Conservation (phyloP, 2,329 filamentous ascomycete genomes). For the Alternaria tenuissima region DNA sequence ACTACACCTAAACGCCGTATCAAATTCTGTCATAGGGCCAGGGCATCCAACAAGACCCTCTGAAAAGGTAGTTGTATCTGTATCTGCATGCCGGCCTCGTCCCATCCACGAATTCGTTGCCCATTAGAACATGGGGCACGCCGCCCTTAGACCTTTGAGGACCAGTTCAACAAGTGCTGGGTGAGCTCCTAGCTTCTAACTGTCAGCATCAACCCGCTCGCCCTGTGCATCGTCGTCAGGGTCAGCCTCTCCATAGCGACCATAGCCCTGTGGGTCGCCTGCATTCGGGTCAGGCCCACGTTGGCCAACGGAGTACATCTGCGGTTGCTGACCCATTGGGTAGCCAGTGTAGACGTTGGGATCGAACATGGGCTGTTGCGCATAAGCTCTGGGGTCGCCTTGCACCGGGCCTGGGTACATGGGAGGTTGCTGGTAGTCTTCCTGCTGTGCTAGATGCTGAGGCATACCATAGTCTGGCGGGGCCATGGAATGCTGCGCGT, state of each 20-base stretch:
- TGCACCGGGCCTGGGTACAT: conserved; percentile 87
- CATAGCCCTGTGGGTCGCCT: conserved; percentile 48
- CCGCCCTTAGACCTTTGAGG: neutral
- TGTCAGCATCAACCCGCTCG: conserved; percentile 51
- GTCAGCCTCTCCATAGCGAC: conserved; percentile 50
- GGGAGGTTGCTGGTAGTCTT: conserved; percentile 78
- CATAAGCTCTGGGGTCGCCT: conserved; percentile 75
- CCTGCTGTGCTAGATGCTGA: conserved; percentile 65
- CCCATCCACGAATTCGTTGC: neutral
- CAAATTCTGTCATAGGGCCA: neutral
- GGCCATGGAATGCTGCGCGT: conserved; percentile 61
- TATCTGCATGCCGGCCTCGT: neutral
- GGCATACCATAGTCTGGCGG: conserved; percentile 65
- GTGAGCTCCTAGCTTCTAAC: conserved; percentile 17
- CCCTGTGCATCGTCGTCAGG: conserved; percentile 53
- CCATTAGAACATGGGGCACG: neutral
- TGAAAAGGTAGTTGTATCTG: neutral
- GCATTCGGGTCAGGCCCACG: conserved; percentile 49
- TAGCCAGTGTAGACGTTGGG: conserved; percentile 85
- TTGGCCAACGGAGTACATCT: conserved; percentile 52
- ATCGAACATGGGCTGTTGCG: conserved; percentile 81
- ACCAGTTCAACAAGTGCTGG: neutral
- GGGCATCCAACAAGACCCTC: neutral
- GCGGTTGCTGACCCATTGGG: conserved; percentile 80
- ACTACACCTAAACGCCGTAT: conserved; percentile 34